Evolutionary conservation across 2,329 filamentous ascomycete species (phyloP).

Genomic region (Aspergillus thermomutatus): DNA sequence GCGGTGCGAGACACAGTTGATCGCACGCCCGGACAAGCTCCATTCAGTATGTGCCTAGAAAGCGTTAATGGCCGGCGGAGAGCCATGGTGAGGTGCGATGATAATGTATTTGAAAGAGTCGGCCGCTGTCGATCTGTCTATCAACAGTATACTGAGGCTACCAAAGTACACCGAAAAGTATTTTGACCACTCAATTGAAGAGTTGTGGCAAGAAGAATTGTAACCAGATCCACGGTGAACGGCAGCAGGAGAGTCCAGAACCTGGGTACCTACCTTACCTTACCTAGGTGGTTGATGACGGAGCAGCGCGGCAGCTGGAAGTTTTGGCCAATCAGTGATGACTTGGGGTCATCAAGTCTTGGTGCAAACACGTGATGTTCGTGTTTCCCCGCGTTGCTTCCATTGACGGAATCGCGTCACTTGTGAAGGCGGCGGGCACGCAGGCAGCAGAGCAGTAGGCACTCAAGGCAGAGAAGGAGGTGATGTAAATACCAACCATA

Average conservation of each 20-base stretch:
- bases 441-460: constrained; percentile 22
- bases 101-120: neutral
- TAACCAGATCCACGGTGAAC: neutral
- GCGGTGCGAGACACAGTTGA: constrained; percentile 17
- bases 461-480: constrained; percentile 1
- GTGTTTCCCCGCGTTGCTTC: constrained; percentile 27
- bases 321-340: constrained; percentile 26
- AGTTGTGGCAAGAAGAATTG: neutral
- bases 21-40: constrained; percentile 16
- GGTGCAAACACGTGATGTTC: constrained; percentile 32
- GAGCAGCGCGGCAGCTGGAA: constrained; percentile 8
- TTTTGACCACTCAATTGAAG: neutral
- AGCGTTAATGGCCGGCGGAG: constrained; percentile 37
- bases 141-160: neutral
- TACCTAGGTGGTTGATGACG: constrained; percentile 18
- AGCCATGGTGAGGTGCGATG: constrained; percentile 31
- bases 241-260: constrained; percentile 5
- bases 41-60: constrained; percentile 27
- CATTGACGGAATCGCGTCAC: constrained; percentile 21
- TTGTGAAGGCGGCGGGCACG: neutral
- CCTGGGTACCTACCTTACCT: too few species aligned
- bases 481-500: neutral
- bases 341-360: constrained; percentile 26
- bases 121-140: neutral
- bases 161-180: neutral